Conservation (phyloP, 1,139 yeast genomes). For the Zygosaccharomyces sapae region DNA sequence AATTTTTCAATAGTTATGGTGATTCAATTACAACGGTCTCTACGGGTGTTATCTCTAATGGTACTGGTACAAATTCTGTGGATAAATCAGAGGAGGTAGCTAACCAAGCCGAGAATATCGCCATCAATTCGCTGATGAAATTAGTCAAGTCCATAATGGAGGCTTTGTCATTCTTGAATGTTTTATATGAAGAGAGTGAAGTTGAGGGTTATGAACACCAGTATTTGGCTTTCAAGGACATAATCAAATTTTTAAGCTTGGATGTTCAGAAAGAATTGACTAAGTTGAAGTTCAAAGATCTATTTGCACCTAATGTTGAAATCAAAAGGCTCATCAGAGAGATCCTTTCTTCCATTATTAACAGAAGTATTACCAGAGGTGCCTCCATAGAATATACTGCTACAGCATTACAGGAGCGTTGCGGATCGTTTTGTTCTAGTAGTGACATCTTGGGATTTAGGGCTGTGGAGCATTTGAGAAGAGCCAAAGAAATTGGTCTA, state of each 20-base stretch:
- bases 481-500: conserved; percentile 72
- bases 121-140: conserved; percentile 72
- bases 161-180: conserved; percentile 80
- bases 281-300: conserved; percentile 64
- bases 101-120: conserved; percentile 87
- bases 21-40: conserved; percentile 60
- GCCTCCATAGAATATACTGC: conserved; percentile 90
- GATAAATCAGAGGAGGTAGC: conserved; percentile 47
- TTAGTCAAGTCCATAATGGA: conserved; percentile 79
- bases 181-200: conserved; percentile 71
- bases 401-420: conserved; percentile 80
- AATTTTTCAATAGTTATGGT: conserved; percentile 54
- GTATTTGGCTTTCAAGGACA: conserved; percentile 50
- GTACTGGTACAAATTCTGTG: conserved; percentile 16
- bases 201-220: conserved; percentile 41
- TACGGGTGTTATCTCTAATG: conserved; percentile 37
- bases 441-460: conserved; percentile 91
- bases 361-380: conserved; percentile 85
- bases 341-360: conserved; percentile 80
- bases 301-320: conserved; percentile 62
- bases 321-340: conserved; percentile 77
- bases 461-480: conserved; percentile 85
- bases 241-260: conserved; percentile 63
- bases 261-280: conserved; percentile 67
- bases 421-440: conserved; percentile 92